Conservation (phyloP, 2,329 filamentous ascomycete genomes). For the Ceratocystis diversiconidia region DNA sequence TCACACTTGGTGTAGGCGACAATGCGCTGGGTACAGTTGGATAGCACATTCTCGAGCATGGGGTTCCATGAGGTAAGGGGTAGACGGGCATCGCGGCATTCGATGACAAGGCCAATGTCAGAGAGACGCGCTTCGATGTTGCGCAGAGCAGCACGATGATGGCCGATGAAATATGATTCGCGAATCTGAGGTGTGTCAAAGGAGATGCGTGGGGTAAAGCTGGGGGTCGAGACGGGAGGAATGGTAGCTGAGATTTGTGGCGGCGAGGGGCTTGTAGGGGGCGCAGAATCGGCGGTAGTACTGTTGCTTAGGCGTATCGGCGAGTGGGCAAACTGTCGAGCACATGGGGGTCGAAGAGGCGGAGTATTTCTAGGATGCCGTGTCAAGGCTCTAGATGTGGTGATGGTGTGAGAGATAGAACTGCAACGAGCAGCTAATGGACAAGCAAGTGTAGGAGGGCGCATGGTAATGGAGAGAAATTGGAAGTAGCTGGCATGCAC, state of each 20-base stretch:
- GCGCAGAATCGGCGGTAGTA: not conserved
- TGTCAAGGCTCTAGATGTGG: not conserved
- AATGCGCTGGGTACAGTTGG: slow-evolving; percentile 52
- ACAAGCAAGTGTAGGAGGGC: not conserved
- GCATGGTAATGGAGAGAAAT: not conserved
- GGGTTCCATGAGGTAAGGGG: slow-evolving; percentile 85
- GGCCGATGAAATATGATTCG: slow-evolving; percentile 86
- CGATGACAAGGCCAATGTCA: slow-evolving; percentile 74
- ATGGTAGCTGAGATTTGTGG: not conserved
- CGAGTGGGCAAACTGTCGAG: not conserved
- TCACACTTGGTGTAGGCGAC: slow-evolving; percentile 88
- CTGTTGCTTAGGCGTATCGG: not conserved
- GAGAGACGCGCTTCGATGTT: slow-evolving; percentile 73
- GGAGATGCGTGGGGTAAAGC: slow-evolving; percentile 57
- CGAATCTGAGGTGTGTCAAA: slow-evolving; percentile 65
- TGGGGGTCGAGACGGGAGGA: slow-evolving; percentile 19
- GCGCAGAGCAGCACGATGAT: slow-evolving; percentile 67
- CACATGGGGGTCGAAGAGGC: not conserved
- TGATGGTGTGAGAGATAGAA: not conserved
- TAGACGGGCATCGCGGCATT: slow-evolving; percentile 86
- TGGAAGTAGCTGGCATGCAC: not conserved
- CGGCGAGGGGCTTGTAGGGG: not conserved
- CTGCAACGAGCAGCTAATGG: not conserved
- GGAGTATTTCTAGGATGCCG: not conserved
- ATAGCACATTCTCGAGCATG: slow-evolving; percentile 64